A percentile compares a stretch with the other conserved stretches of the same genome.
Evolutionary conservation across 345 rosid species (phyloP).

Genomic region (Zanthoxylum bungeanum): DNA sequence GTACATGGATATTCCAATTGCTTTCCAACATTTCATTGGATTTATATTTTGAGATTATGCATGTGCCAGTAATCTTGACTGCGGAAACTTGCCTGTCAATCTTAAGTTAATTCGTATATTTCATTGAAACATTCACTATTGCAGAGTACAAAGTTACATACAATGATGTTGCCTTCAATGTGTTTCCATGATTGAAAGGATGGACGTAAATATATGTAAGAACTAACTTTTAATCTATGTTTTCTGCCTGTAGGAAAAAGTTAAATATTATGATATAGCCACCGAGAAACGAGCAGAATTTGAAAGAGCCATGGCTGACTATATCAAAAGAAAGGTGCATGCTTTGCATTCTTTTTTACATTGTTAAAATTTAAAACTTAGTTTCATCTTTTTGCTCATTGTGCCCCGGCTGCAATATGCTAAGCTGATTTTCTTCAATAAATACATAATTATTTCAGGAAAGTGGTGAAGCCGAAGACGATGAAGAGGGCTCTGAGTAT

Average conservation of each 20-base stretch:
- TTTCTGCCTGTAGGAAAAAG: conserved; percentile 61
- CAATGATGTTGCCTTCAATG: background rate
- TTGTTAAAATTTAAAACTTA: background rate
- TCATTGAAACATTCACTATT: background rate
- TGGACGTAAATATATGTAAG: background rate
- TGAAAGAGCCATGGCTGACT: conserved; percentile 67
- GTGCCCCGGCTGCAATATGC: background rate
- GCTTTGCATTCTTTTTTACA: background rate
- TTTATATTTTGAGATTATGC: background rate
- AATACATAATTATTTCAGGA: conserved; percentile 44
- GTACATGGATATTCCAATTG: background rate
- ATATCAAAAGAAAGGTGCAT: conserved; percentile 61
- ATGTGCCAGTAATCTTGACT: background rate
- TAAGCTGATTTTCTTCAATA: conserved; percentile 7
- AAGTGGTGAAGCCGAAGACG: conserved; percentile 56
- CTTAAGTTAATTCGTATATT: background rate
- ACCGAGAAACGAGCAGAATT: conserved; percentile 85
- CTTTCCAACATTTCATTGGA: background rate
- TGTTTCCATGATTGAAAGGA: background rate
- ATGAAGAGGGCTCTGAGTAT: conserved; percentile 65
- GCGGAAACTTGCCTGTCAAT: background rate
- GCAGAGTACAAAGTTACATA: background rate
- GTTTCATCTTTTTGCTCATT: conserved; percentile 5
- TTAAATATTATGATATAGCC: conserved; percentile 90
- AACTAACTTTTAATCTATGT: conserved; percentile 13